phyloP scores from a whole-genome alignment of 1,284 basidiomycete genomes.

The Coniophora puteana region DNA sequence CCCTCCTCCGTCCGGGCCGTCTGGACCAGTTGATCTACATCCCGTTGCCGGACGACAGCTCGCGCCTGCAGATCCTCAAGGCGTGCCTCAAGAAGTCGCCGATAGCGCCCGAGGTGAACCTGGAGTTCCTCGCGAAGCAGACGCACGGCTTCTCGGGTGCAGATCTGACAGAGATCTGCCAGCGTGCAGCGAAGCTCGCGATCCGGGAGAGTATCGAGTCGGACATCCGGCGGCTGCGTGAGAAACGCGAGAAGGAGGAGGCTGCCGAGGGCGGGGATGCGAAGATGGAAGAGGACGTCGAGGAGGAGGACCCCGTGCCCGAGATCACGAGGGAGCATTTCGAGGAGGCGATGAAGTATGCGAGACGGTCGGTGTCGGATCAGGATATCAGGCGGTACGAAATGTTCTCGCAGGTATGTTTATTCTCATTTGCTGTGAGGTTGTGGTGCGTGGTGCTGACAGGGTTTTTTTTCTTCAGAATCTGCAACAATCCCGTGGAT shows the following conservation, averaged over 20 bases:
- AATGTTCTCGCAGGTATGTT: slow-evolving; percentile 77
- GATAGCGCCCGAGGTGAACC: slow-evolving; percentile 81
- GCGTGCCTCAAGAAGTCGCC: slow-evolving; percentile 94
- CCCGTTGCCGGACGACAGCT: slow-evolving; percentile 90
- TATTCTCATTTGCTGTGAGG: slow-evolving; percentile 7
- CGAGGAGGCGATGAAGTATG: slow-evolving; percentile 96
- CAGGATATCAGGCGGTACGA: slow-evolving; percentile 94
- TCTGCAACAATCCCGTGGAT: slow-evolving; percentile 82
- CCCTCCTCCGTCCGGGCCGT: slow-evolving; percentile 96
- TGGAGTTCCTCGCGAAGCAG: slow-evolving; percentile 86
- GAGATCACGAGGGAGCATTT: slow-evolving; percentile 94
- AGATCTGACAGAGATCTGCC: slow-evolving; percentile 98
- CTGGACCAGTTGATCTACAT: slow-evolving; percentile 95
- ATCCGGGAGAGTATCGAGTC: slow-evolving; percentile 94
- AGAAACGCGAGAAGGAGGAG: slow-evolving; percentile 81
- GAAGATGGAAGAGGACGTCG: slow-evolving; percentile 73
- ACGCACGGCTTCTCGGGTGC: slow-evolving; percentile 99
- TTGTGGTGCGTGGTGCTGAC: background rate
- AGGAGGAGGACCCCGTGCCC: slow-evolving; percentile 93
- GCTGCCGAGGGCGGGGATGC: slow-evolving; percentile 55
- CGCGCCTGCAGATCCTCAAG: slow-evolving; percentile 88
- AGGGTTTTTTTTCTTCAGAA: slow-evolving; percentile 45
- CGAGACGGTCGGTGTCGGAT: slow-evolving; percentile 89
- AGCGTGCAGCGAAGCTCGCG: slow-evolving; percentile 95
- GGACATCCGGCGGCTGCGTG: slow-evolving; percentile 81